phyloP scores from a whole-genome alignment of 148 eudicot genomes.

The Selenicereus undatus region DNA sequence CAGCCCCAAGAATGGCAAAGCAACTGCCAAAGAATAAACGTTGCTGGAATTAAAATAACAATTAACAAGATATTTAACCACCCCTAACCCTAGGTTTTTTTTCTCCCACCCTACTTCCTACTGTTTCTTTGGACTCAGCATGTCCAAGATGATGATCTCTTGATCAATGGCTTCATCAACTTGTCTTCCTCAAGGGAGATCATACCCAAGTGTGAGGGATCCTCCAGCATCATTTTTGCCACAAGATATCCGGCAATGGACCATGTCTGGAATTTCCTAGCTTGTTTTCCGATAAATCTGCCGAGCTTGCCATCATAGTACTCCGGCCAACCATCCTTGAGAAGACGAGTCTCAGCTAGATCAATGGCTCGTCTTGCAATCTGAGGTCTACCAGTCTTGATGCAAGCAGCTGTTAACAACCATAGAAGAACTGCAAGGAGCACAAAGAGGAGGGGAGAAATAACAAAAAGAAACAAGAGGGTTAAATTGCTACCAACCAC shows the following conservation, averaged over 20 bases:
- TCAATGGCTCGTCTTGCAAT: constrained; percentile 86
- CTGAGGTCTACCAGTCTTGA: constrained; percentile 91
- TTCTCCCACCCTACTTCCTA: constrained; percentile 12
- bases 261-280: constrained; percentile 89
- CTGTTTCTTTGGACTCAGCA: constrained; percentile 34
- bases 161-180: constrained; percentile 67
- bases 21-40: constrained; percentile 29
- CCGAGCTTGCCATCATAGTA: constrained; percentile 89
- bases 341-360: constrained; percentile 74
- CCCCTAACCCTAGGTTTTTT: constrained; percentile 3
- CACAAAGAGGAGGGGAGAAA: constrained; percentile 1
- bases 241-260: constrained; percentile 93
- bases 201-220: constrained; percentile 96
- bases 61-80: constrained; percentile 16
- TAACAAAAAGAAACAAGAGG: constrained; percentile 4
- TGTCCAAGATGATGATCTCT: constrained; percentile 89
- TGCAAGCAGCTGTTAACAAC: constrained; percentile 94
- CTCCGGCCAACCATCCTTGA: constrained; percentile 93
- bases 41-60: constrained; percentile 21
- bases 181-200: constrained; percentile 85
- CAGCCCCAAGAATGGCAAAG: constrained; percentile 30
- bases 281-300: constrained; percentile 83
- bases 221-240: constrained; percentile 94
- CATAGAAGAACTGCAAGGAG: constrained; percentile 76
- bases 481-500: neutral